Evolutionary conservation across 345 rosid genomes (phyloP), one percentile per base, ranked within the genome.

Genomic region (Balakata baccata): DNA sequence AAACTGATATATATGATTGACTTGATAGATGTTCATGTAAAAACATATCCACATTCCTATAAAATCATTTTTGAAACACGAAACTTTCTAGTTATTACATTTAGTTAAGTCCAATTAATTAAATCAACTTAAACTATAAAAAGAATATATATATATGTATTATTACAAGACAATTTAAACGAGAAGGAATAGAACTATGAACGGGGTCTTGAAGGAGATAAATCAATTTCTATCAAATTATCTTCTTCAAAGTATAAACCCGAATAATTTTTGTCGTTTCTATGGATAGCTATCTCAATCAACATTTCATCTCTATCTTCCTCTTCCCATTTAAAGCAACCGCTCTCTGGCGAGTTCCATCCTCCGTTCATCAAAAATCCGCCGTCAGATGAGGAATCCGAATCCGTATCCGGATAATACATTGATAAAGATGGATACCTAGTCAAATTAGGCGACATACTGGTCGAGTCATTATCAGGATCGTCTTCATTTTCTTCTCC

Each of bases 201-300:
- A 29, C 34, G 34, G 34, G 34, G 34, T 29, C 34, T 29, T 29
- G 34, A 29, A 29, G 77, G 78, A 61, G 88, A 91, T 50, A 90
- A 77, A 73, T 89, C 88, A 66, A 94, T 94, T 84, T 92, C 93
- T 34, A 89, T 88, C 79, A 86, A 64, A 72, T 83, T 91, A 5
- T 88, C 97, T 70, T 94, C 98, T 63, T 90, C 97, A 17, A 77
- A 83, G 45, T 81, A 80, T 78, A 78, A 69, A 34, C 39, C 73
- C 68, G 82, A 1, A 45, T 81, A 82, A 73, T 72, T 80, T 68
- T 72, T 79, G 3, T 22, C 34, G 38, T 53, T 45, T 3, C 58
- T 60, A 43, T 86, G 85, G 0, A 94, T 81, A 16, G 81, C 81
- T 23, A 94, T 92, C 84, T 94, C 98, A 17, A 94, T 94, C 81